Evolutionary conservation across 2,329 filamentous ascomycete species (phyloP), one percentile per base, ranked within the genome.

Genomic region (Diplodia sapinea): DNA sequence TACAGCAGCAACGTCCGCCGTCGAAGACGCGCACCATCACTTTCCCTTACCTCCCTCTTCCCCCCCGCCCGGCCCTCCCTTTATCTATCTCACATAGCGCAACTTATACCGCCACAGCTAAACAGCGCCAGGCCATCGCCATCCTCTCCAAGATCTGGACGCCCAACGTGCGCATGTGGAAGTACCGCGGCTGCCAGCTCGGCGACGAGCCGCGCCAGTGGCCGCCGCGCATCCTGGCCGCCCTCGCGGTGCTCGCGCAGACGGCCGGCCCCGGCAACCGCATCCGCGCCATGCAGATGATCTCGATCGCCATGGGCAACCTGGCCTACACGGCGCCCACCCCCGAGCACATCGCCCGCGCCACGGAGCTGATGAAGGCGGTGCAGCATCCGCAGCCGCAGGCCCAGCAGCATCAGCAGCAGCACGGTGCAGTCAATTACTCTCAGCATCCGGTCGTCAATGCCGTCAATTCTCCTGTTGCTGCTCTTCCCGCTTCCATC

Each of bases 271-370:
- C 31, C 17, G 31, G 2, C 17, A 2, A 38, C n/a, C 54, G 33
- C n/a, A 20, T 56, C n/a, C 54, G n/a, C 33, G 54, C 54, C n/a
- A 56, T 56, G 54, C 54, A 56, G 31, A 12, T 38, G 2, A n/a
- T 36, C 31, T 5, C 54, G 4, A 17, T 3, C 4, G 54, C 20
- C 50, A 29, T 52, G 50, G 50, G 17, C n/a, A 15, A 3, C n/a
- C 1, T 20, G 4, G 33, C 17, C 17, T 36, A 36, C 33, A 29
- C 17, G 7, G 9, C 31, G 3, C 11, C 54, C 9, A 20, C 31
- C 17, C 23, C 51, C 2, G 54, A 56, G 29, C 29, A 38, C 9
- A 38, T 56, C 8, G 2, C 15, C 4, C 33, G 26, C 7, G 51
- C 51, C 5, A 20, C 51, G 4, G 51, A 31, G 26, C 12, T 31